Base-by-base conservation (phyloP, 2,329 filamentous ascomycete genomes). In the Pyricularia sp. region DNA sequence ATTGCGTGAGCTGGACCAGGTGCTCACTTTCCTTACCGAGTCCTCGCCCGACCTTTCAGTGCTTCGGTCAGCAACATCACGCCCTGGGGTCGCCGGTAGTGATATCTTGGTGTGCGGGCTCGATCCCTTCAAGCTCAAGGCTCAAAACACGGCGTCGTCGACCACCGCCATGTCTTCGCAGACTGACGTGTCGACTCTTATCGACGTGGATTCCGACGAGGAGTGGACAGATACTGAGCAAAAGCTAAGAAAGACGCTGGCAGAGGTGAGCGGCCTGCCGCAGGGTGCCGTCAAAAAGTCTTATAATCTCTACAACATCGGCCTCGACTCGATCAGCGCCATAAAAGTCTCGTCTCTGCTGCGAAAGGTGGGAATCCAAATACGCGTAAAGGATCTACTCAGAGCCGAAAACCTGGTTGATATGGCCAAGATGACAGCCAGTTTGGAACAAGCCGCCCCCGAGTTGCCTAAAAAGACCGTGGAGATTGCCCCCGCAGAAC, bases 301-400 rank as follows among this genome's bases (percentile, higher is more conserved):
- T 0, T 83, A 86, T 63, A 90, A 83, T 0, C 83, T 96, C 13
- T 96, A 94, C 73, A 87, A 94, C 68, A 81, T 97, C 1, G 93
- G 93, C 0, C 83, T 97, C 1, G 93, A 97, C 73, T 97, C 93
- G 0, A 96, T 97, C 73, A 93, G 88, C 68, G 88, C 91, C 1
- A 94, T 97, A 77, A 96, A 94, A 71, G 86, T 92, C 3, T 85
- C 87, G 9, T 83, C 88, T 0, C 78, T 92, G 8, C 77, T 97
- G 4, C 86, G 84, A 57, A 88, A 84, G 68, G 75, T 80, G 57
- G 83, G 80, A 0, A 75, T 96, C 8, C 74, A 77, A 13, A 73
- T 96, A 0, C 81, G 82, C 40, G 88, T 93, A 3, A 87, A 88
- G 57, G 84, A 90, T 53, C 84, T 96, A 70, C 76, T 96, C 2